These are phyloP conservation scores for Lycium ferocissimum DNA, from an alignment of 257 asterid species.

Conservation along the genomic window DNA sequence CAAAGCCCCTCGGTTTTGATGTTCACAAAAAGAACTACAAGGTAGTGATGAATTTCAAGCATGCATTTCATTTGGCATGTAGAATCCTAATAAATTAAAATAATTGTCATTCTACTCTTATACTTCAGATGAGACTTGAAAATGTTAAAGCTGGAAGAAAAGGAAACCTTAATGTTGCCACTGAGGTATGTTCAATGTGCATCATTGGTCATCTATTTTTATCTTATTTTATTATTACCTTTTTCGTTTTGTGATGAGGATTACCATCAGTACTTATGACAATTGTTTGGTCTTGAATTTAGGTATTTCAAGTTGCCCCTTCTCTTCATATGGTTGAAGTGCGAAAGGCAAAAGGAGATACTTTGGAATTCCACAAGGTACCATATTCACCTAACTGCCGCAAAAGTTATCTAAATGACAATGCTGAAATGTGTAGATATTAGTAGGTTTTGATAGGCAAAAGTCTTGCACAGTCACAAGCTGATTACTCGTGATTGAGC, in stretches of 20 bases:
- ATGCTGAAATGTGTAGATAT: constrained; percentile 1
- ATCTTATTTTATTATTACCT: not conserved
- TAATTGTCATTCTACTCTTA: not conserved
- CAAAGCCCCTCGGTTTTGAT: constrained; percentile 89
- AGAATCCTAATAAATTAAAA: not conserved
- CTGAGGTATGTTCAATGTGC: constrained; percentile 60
- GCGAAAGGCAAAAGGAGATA: constrained; percentile 65
- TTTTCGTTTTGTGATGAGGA: not conserved
- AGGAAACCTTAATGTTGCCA: constrained; percentile 88
- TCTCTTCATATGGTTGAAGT: constrained; percentile 70
- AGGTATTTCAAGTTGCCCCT: constrained; percentile 74
- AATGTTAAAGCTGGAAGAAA: constrained; percentile 88
- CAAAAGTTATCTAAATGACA: constrained; percentile 1
- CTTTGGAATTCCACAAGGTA: constrained; percentile 81
- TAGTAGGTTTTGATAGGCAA: not conserved
- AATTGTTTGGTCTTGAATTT: constrained; percentile 27
- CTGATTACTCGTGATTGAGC: not conserved
- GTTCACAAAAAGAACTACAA: constrained; percentile 88
- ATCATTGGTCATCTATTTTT: not conserved
- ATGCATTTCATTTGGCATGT: not conserved
- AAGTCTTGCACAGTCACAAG: not conserved
- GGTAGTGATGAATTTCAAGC: constrained; percentile 50
- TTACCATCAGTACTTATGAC: not conserved
- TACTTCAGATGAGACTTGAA: constrained; percentile 82
- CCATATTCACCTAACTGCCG: not conserved